A percentile compares a stretch with the other conserved stretches of the same genome.
Conservation (phyloP, 2,329 filamentous ascomycete genomes). For the Pseudogymnoascus sp. region DNA sequence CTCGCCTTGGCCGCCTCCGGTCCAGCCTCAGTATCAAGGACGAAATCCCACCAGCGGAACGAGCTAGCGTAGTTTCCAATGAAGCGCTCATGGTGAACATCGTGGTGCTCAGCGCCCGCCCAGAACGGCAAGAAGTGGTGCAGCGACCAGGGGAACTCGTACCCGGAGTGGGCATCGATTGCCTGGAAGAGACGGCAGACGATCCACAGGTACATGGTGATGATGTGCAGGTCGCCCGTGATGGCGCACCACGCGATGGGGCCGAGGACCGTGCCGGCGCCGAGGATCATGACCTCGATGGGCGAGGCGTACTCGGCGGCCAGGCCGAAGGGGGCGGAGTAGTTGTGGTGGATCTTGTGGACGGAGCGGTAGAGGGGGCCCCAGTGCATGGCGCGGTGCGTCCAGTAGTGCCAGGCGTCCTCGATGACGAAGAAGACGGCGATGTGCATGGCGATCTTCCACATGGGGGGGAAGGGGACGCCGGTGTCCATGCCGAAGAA, state of each 20-base stretch:
- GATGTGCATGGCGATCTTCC: constrained; percentile 87
- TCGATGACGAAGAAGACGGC: constrained; percentile 91
- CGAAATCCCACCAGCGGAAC: constrained; percentile 98
- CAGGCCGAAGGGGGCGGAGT: constrained; percentile 92
- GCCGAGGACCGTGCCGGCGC: constrained; percentile 72
- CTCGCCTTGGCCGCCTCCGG: constrained; percentile 78
- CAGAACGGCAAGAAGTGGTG: constrained; percentile 96
- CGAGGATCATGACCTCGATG: constrained; percentile 92
- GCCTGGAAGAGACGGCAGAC: constrained; percentile 88
- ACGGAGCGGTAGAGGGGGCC: constrained; percentile 91
- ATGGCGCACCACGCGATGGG: constrained; percentile 78
- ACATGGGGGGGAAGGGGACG: constrained; percentile 78
- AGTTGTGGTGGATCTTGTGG: constrained; percentile 99
- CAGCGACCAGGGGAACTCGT: constrained; percentile 96
- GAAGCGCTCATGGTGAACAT: constrained; percentile 96
- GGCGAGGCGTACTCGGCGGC: constrained; percentile 97
- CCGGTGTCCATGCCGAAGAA: constrained; percentile 82
- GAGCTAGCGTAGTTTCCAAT: constrained; percentile 96
- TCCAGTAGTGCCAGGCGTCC: constrained; percentile 98
- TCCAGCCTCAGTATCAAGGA: constrained; percentile 87
- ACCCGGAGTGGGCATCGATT: constrained; percentile 94
- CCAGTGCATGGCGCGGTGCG: constrained; percentile 86
- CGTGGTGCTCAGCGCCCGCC: constrained; percentile 95
- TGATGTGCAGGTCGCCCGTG: constrained; percentile 80
- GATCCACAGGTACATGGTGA: constrained; percentile 99